phyloP scores from a whole-genome alignment of 2,329 filamentous ascomycete genomes.

The Curvularia sp. region DNA sequence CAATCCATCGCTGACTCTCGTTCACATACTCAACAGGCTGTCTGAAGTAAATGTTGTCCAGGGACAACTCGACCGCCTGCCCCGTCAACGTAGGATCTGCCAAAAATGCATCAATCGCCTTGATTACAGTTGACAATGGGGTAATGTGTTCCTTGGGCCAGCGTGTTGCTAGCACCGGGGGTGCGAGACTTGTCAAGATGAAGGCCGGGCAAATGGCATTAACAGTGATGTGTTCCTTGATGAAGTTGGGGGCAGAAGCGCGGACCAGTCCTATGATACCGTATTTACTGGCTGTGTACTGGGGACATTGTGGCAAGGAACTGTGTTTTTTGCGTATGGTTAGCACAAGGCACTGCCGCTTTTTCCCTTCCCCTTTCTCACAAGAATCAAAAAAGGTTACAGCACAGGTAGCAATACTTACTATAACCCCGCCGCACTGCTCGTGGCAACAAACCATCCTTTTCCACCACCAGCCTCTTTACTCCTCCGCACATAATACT shows the following conservation, averaged over 20 bases:
- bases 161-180: constrained; percentile 47
- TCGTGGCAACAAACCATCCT: constrained; percentile 52
- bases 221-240: constrained; percentile 48
- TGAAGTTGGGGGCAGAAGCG: constrained; percentile 45
- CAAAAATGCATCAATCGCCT: constrained; percentile 51
- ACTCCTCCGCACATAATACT: constrained; percentile 53
- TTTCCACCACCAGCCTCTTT: constrained; percentile 44
- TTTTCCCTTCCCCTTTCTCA: too few relatives aligned
- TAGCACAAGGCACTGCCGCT: neutral
- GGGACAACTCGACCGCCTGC: constrained; percentile 52
- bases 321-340: neutral
- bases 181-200: constrained; percentile 51
- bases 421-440: constrained; percentile 50
- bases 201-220: constrained; percentile 54
- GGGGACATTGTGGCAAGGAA: constrained; percentile 46
- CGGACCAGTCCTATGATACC: constrained; percentile 53
- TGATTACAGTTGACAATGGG: constrained; percentile 51
- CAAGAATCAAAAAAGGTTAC: neutral
- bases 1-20: constrained; percentile 53
- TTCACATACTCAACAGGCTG: constrained; percentile 50
- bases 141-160: constrained; percentile 53
- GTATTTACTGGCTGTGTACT: constrained; percentile 55
- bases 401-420: constrained; percentile 22
- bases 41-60: constrained; percentile 54
- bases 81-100: constrained; percentile 48